Evolutionary conservation across 768 basidiomycete genomes (phyloP), one percentile per base, ranked within the genome.

Genomic region (Boletales sp.): DNA sequence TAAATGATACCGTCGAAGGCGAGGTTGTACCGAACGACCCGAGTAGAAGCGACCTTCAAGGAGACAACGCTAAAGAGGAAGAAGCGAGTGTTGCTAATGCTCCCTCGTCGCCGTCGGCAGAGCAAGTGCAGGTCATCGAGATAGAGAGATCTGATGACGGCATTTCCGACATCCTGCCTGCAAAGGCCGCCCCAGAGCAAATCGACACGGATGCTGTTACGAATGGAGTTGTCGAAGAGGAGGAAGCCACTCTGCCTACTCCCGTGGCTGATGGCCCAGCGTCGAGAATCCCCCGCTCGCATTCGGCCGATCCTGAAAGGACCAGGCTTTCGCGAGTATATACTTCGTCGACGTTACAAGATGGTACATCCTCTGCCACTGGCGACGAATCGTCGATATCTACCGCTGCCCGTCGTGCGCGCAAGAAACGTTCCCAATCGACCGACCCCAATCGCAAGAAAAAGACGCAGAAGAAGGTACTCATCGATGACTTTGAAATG

Each of bases 401-500:
- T 15, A 82, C 81, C 19, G 76, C 75, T 14, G 72, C 70, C 2
- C 60, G 72, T 48, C 69, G 72, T 51, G 61, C 68, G 36, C 74
- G 77, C 37, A 84, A 82, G 71, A 84, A 80, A 58, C 79, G 81
- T 25, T 70, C 73, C 33, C 74, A 72, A 50, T 77, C 77, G 9
- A 65, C 60, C n/a, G 69, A 76, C 40, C 80, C 79, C 33, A 79
- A 64, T 49, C 72, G 79, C 61, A 75, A 68, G 66, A 80, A 81
- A 60, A 84, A 72, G 37, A 52, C 62, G 13, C 70, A 80, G 49
- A 78, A 82, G 46, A 91, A 92, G 69, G 87, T 92, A 32, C 73
- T 75, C 39, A 79, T 98, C 51, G 81, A 91, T 57, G 94, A 97
- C 72, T 99, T 99, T 66, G 93, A 98, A 73, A 90, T 98, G 83